Percentiles rank a stretch among this genome's conserved stretches.
phyloP scores from a whole-genome alignment of 768 basidiomycete species.

The Boletus patriciae region DNA sequence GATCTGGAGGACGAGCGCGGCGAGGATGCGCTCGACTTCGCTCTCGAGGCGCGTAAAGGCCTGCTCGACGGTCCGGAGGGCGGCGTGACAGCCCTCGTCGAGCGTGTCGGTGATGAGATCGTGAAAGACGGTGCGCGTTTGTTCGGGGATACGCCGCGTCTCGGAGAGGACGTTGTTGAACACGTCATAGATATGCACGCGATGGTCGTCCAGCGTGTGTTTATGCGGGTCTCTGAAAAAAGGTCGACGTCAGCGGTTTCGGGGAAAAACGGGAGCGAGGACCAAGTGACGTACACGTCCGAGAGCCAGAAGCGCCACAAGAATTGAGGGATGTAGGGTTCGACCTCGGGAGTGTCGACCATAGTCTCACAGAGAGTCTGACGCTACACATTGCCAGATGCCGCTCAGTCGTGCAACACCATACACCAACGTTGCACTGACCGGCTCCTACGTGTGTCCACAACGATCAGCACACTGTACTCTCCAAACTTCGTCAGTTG shows the following conservation, averaged over 20 bases:
- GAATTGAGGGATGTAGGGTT: slow-evolving; percentile 46
- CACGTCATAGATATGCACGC: slow-evolving; percentile 54
- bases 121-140: slow-evolving; percentile 40
- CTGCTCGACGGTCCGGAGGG: slow-evolving; percentile 42
- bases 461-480: neutral
- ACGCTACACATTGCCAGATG: neutral
- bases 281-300: slow-evolving; percentile 34
- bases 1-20: slow-evolving; percentile 34
- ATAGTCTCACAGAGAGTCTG: neutral
- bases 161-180: slow-evolving; percentile 52
- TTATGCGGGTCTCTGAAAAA: slow-evolving; percentile 27
- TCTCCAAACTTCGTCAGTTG: neutral
- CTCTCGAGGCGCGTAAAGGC: slow-evolving; percentile 46
- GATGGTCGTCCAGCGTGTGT: slow-evolving; percentile 34
- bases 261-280: neutral
- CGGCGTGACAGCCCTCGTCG: slow-evolving; percentile 37
- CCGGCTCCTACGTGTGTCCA: neutral
- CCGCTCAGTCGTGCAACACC: neutral
- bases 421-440: slow-evolving; percentile 5
- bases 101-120: slow-evolving; percentile 38
- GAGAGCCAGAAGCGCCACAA: slow-evolving; percentile 53
- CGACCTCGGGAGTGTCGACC: slow-evolving; percentile 19
- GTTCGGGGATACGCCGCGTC: slow-evolving; percentile 39
- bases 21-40: slow-evolving; percentile 41
- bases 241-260: neutral